These are phyloP conservation scores for Tetrahymena thermophila DNA, from an alignment of 73 alveolate genomes.

Conservation along the genomic window DNA sequence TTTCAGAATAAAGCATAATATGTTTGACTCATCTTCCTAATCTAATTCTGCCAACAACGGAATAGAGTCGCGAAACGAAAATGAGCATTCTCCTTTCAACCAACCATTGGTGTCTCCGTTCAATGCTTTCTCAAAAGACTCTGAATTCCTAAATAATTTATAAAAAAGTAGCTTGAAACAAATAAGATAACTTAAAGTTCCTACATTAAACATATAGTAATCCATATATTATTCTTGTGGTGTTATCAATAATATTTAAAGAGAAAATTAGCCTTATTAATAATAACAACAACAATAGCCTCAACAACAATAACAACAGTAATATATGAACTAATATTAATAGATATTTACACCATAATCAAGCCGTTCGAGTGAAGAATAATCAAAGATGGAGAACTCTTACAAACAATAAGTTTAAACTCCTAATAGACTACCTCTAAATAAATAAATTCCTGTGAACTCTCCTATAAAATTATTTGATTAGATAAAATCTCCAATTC, in stretches of 20 bases:
- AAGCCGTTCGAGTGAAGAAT: background rate
- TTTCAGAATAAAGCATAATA: background rate
- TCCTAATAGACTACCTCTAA: background rate
- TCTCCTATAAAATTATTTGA: background rate
- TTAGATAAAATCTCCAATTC: background rate
- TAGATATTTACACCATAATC: background rate
- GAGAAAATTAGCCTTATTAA: too few relatives aligned
- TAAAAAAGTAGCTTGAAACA: background rate
- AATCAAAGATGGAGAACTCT: background rate
- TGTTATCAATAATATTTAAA: background rate
- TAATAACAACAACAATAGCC: too few relatives aligned
- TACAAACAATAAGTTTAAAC: background rate
- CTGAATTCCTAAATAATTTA: background rate
- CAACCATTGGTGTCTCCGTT: background rate
- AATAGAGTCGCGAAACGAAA: background rate
- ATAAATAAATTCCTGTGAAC: background rate
- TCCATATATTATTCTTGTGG: background rate
- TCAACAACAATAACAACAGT: too few relatives aligned
- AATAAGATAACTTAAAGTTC: background rate
- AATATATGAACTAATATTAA: too few relatives aligned
- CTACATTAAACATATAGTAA: background rate
- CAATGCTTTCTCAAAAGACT: background rate
- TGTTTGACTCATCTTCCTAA: background rate
- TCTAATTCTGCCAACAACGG: background rate
- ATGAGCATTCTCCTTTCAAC: background rate